Evolutionary conservation across 2,329 filamentous ascomycete genomes (phyloP), one percentile per base, ranked within the genome.

Genomic region (Xylariomycetidae sp.): DNA sequence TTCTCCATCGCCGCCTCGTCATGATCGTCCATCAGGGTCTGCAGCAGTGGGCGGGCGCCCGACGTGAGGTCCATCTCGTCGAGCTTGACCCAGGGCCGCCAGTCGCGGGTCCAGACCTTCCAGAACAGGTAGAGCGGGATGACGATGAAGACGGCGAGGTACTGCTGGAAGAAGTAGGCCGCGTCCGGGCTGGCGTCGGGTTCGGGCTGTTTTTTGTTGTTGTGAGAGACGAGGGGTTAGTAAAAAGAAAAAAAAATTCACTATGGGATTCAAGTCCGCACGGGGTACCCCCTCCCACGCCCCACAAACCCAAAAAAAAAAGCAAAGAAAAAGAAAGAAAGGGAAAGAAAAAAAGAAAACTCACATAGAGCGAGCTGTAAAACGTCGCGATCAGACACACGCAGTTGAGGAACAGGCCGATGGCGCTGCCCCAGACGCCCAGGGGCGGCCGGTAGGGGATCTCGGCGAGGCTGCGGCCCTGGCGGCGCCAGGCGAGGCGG

Each of bases 301-400:
- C n/a, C n/a, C n/a, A n/a, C n/a, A n/a, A n/a, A n/a, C n/a, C n/a
- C n/a, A n/a, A n/a, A n/a, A n/a, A n/a, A n/a, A n/a, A n/a, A n/a
- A n/a, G n/a, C n/a, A n/a, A n/a, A 15, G 13, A 15, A 14, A 6
- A 16, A 15, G 27, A 33, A 12, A 16, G 4, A 36, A 8, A 9
- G 20, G 25, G 17, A 9, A 23, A 23, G 13, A 10, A 16, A 27
- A 18, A 30, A 9, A n/a, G 4, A 12, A 4, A 16, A 52, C 63
- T 58, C 51, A 65, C 62, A 38, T 66, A 80, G 30, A 85, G 72
- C 6, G 77, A 76, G 34, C 74, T 77, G 71, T 82, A 87, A 55
- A 85, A 83, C 33, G 85, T 80, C 6, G 82, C 83, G 23, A 86
- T 64, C 26, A 90, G 65, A 34, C 85, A 80, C 7, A 89, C 54